Conservation (phyloP, 202 grass and related monocot genomes). For the Panicum virgatum region DNA sequence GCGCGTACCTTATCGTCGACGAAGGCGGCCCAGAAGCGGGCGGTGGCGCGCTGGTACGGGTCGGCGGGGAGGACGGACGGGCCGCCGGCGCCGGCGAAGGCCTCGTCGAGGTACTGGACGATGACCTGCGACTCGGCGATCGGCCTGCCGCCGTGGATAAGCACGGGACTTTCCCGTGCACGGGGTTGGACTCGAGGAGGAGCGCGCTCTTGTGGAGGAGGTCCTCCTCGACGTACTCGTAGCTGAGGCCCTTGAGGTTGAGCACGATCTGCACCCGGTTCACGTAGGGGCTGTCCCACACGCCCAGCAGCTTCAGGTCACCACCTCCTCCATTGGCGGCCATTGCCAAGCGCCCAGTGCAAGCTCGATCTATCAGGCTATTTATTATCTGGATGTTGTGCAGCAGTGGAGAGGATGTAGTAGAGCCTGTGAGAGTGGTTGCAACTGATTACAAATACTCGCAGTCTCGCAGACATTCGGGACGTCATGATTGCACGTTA, state of each 20-base stretch:
- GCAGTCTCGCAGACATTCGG: not conserved
- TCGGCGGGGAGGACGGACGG: conserved; percentile 40
- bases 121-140: conserved; percentile 54
- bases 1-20: conserved; percentile 53
- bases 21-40: conserved; percentile 61
- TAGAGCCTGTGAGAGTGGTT: not conserved
- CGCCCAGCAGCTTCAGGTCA: conserved; percentile 53
- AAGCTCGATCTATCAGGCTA: not conserved
- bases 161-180: conserved; percentile 64
- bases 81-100: not conserved
- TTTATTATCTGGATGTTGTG: not conserved
- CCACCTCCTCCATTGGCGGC: not conserved
- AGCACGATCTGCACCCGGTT: conserved; percentile 54
- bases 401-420: not conserved
- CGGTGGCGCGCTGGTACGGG: conserved; percentile 38
- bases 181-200: conserved; percentile 53
- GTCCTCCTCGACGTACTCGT: conserved; percentile 57
- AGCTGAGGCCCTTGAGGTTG: conserved; percentile 53
- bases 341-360: conserved; percentile 31
- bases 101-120: conserved; percentile 65
- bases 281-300: conserved; percentile 57
- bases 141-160: conserved; percentile 53
- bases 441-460: not conserved
- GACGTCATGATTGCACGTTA: not conserved
- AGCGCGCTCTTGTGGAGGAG: conserved; percentile 51